Evolutionary conservation across 345 rosid genomes (phyloP).

Genomic region (Rhizophora mangle): DNA sequence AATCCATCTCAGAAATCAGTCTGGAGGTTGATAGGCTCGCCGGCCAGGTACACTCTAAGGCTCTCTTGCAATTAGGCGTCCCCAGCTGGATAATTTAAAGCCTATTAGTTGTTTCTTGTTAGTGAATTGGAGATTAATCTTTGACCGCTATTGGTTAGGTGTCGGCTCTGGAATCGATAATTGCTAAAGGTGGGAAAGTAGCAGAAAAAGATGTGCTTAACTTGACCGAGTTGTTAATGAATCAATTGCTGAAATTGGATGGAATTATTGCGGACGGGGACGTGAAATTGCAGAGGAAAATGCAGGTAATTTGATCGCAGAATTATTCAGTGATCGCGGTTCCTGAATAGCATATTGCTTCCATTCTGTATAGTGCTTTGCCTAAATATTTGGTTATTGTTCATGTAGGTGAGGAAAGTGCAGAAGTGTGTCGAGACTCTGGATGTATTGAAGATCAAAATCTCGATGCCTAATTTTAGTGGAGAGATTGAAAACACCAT

Average conservation of each 20-base stretch:
- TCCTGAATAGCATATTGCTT: neutral
- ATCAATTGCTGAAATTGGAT: conserved; percentile 83
- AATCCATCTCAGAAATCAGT: conserved; percentile 84
- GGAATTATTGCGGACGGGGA: conserved; percentile 86
- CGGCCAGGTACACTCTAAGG: conserved; percentile 49
- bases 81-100: neutral
- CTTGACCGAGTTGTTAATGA: conserved; percentile 81
- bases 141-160: conserved; percentile 48
- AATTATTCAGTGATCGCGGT: neutral
- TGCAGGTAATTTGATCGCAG: conserved; percentile 57
- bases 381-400: neutral
- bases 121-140: neutral
- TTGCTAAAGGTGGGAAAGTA: conserved; percentile 68
- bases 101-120: neutral
- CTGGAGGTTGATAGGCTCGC: conserved; percentile 85
- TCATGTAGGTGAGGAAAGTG: conserved; percentile 79
- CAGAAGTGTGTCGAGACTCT: conserved; percentile 87
- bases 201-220: conserved; percentile 66
- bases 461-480: conserved; percentile 39
- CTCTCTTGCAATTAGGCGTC: no score
- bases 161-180: conserved; percentile 68
- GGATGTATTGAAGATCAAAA: conserved; percentile 81
- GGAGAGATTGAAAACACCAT: neutral
- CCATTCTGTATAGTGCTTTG: neutral
- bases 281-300: conserved; percentile 86